These are phyloP conservation scores for Russula griseocarnosa DNA, from an alignment of 768 basidiomycete genomes.

Conservation along the genomic window DNA sequence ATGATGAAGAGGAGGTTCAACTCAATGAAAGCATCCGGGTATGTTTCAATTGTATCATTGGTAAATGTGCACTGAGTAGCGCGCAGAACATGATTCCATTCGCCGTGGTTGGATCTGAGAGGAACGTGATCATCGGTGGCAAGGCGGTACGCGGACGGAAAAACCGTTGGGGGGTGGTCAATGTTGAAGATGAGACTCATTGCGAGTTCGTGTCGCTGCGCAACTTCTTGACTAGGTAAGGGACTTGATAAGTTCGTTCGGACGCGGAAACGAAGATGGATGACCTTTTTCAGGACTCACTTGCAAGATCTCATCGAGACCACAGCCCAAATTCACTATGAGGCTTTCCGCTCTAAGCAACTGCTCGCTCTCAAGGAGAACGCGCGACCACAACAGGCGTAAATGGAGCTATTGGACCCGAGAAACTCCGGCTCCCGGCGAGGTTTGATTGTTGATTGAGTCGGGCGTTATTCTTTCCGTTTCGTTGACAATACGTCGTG, in stretches of 20 bases:
- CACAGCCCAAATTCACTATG: slow-evolving; percentile 98
- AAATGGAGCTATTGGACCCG: neutral
- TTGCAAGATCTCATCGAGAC: slow-evolving; percentile 98
- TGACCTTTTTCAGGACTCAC: slow-evolving; percentile 62
- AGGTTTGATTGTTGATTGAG: neutral
- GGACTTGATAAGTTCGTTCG: slow-evolving; percentile 11
- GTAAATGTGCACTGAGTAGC: neutral
- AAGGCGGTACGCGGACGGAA: slow-evolving; percentile 93
- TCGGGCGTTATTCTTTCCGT: neutral
- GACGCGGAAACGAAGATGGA: slow-evolving; percentile 1
- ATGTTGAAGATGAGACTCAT: slow-evolving; percentile 93
- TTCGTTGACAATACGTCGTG: neutral
- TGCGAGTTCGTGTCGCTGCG: slow-evolving; percentile 98
- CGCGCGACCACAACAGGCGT: slow-evolving; percentile 29
- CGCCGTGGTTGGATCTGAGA: slow-evolving; percentile 96
- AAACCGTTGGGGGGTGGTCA: slow-evolving; percentile 98
- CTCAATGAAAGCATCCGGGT: slow-evolving; percentile 90
- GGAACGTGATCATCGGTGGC: slow-evolving; percentile 91
- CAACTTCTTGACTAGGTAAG: slow-evolving; percentile 90
- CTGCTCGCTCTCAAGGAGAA: slow-evolving; percentile 90
- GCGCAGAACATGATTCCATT: slow-evolving; percentile 88
- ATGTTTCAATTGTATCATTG: slow-evolving; percentile 33
- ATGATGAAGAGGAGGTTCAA: slow-evolving; percentile 86
- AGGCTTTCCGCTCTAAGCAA: slow-evolving; percentile 99
- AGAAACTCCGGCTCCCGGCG: neutral